phyloP scores from a whole-genome alignment of 2,329 filamentous ascomycete genomes.

The Tolypocladium amazonense region DNA sequence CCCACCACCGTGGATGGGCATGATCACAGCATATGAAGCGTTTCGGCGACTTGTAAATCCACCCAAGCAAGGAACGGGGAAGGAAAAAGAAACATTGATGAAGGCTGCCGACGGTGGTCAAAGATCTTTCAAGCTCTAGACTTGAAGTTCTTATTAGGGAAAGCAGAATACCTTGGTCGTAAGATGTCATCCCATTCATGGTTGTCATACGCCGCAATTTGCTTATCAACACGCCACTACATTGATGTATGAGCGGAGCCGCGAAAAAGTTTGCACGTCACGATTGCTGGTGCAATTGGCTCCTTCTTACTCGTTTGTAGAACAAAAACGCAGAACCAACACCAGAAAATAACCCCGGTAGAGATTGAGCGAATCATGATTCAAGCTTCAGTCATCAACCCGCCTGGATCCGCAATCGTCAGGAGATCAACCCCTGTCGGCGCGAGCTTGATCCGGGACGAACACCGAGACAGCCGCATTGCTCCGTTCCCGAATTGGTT shows the following conservation, averaged over 20 bases:
- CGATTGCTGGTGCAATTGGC: too few species aligned
- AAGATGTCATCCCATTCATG: not conserved
- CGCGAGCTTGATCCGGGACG: not conserved
- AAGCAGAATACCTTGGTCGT: not conserved
- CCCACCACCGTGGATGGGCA: not conserved
- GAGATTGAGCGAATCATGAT: not conserved
- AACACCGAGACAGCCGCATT: not conserved
- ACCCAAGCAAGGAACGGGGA: not conserved
- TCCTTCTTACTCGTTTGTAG: not conserved
- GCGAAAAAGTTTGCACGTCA: too few species aligned
- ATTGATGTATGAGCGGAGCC: not conserved
- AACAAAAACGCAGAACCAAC: not conserved
- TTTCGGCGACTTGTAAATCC: not conserved
- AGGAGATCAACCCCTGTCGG: not conserved
- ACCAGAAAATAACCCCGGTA: not conserved
- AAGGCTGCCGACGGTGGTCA: too few species aligned
- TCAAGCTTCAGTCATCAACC: not conserved
- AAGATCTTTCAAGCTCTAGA: not conserved
- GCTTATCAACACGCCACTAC: not conserved
- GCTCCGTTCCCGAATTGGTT: not conserved
- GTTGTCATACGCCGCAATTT: not conserved
- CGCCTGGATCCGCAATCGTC: not conserved
- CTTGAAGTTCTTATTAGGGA: not conserved
- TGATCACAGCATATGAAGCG: not conserved
- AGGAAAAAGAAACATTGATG: too few species aligned